Base-by-base conservation (phyloP, 345 rosid genomes). In the Pugionium cornutum region DNA sequence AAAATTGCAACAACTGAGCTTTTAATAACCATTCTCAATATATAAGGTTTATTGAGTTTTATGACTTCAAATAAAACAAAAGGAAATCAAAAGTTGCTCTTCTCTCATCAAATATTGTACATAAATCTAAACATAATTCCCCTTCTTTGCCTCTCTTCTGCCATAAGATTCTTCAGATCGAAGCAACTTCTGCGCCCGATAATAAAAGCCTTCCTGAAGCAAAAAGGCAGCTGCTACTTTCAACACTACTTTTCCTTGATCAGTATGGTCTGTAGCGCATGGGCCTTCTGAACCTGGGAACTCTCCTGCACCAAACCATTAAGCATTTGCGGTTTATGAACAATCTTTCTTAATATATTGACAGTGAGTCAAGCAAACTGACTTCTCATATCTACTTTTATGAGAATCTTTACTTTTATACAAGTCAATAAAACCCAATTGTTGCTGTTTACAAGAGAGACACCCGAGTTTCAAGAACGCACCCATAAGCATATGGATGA, bases 251-350 rank as follows among this genome's bases (percentile, higher is more conserved):
- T 48, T 9, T 30, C 59, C 35, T 61, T 5, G 28, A 73, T 75
- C 78, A 90, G 81, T 94, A 94, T 4, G 99, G 99, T 75, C 97
- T 85, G 69, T 88, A 94, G 33, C 99, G 79, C 83, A 81, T 81
- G 0, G 99, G 88, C 62, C 97, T 82, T 79, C 99, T 81, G 79
- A 84, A 90, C 84, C 99, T 86, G 1, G 99, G 97, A 66, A 84
- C 79, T 83, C 96, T 88, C 82, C 99, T 94, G 95, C 72, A 65
- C 29, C 40, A 58, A 43, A 79, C 72, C 37, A 77, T 56, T 51
- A 42, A 49, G 45, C 56, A 42, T 40, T 18, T 9, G 1, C 30
- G 2, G 40, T 30, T 41, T 49, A 67, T 52, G 6, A 76, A 56
- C 37, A 53, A 39, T 37, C 32, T 32, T 34, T 55, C 30, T 39